A percentile compares a stretch with the other conserved stretches of the same genome.
phyloP scores from a whole-genome alignment of 2,329 filamentous ascomycete genomes.

The Aulographum hederae region DNA sequence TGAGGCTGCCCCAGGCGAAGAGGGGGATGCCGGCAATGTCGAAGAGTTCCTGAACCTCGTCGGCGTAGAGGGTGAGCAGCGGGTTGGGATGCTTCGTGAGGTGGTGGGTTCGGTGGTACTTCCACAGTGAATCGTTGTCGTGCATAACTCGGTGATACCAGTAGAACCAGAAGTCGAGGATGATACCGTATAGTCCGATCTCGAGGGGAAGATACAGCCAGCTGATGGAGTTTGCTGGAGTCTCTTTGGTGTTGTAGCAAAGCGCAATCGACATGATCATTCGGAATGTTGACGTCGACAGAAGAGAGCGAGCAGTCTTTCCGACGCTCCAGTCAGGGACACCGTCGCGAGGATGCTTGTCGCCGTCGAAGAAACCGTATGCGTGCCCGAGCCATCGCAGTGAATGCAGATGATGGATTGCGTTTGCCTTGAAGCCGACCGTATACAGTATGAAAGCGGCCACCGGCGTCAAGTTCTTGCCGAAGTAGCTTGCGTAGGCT shows the following conservation, averaged over 20 bases:
- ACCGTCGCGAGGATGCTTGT: constrained; percentile 24
- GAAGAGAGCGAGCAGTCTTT: constrained; percentile 16
- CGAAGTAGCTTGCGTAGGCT: constrained; percentile 13
- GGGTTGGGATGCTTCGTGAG: constrained; percentile 27
- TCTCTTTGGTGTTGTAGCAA: constrained; percentile 10
- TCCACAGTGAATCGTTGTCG: constrained; percentile 21
- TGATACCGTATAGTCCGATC: constrained; percentile 21
- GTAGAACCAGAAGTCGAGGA: constrained; percentile 29
- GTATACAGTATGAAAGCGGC: constrained; percentile 20
- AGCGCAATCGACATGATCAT: constrained; percentile 18
- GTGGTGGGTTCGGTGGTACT: constrained; percentile 27
- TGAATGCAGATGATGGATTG: constrained; percentile 20
- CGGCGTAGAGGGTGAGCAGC: constrained; percentile 23
- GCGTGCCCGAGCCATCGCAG: constrained; percentile 20
- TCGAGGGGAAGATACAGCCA: constrained; percentile 21
- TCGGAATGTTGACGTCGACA: constrained; percentile 16
- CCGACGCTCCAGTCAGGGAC: constrained; percentile 16
- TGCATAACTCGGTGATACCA: constrained; percentile 26
- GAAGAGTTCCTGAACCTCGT: constrained; percentile 23
- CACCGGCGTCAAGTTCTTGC: constrained; percentile 13
- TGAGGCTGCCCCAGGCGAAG: constrained; percentile 19
- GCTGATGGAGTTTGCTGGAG: constrained; percentile 10
- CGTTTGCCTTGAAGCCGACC: constrained; percentile 20
- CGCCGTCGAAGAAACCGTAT: constrained; percentile 25
- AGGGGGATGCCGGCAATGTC: constrained; percentile 24